A percentile compares a stretch with the other conserved stretches of the same genome.
phyloP scores from a whole-genome alignment of 176 grass and related monocot genomes.

The Hsuehochloa calcarea region DNA sequence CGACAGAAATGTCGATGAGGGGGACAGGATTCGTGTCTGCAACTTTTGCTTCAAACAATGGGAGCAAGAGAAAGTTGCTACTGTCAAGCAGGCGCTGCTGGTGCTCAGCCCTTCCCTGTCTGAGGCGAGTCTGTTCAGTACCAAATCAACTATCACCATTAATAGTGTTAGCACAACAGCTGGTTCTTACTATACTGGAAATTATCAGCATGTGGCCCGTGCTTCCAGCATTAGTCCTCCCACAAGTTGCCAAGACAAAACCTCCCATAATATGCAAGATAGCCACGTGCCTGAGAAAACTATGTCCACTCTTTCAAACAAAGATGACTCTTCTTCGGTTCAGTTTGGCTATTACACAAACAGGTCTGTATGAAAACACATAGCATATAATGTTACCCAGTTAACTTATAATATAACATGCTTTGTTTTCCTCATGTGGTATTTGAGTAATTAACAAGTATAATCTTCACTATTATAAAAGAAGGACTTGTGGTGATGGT shows the following conservation, averaged over 20 bases:
- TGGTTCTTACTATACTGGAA: slow-evolving; percentile 57
- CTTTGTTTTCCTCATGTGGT: slow-evolving; percentile 4
- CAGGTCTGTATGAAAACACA: slow-evolving; percentile 46
- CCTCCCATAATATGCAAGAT: slow-evolving; percentile 46
- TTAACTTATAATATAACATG: slow-evolving; percentile 10
- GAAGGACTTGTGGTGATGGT: no score
- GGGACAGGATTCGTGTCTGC: slow-evolving; percentile 74
- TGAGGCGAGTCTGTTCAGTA: slow-evolving; percentile 58
- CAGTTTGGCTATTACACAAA: slow-evolving; percentile 68
- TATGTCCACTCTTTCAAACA: slow-evolving; percentile 51
- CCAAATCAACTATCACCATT: slow-evolving; percentile 57
- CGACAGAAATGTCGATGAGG: slow-evolving; percentile 50
- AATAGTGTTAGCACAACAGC: slow-evolving; percentile 37
- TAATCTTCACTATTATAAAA: no score
- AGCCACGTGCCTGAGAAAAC: slow-evolving; percentile 44
- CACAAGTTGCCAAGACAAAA: slow-evolving; percentile 44
- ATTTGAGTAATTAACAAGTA: slow-evolving; percentile 2
- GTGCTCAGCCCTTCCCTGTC: slow-evolving; percentile 56
- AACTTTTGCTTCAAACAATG: slow-evolving; percentile 83
- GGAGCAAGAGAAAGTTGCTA: slow-evolving; percentile 60
- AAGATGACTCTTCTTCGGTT: slow-evolving; percentile 52
- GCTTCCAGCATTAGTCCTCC: slow-evolving; percentile 51
- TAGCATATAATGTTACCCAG: neutral
- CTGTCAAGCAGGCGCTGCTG: slow-evolving; percentile 33
- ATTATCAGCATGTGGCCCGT: slow-evolving; percentile 53